These are phyloP conservation scores for Jamesozyma piceae DNA, from an alignment of 805 yeast genomes.

Conservation along the genomic window DNA sequence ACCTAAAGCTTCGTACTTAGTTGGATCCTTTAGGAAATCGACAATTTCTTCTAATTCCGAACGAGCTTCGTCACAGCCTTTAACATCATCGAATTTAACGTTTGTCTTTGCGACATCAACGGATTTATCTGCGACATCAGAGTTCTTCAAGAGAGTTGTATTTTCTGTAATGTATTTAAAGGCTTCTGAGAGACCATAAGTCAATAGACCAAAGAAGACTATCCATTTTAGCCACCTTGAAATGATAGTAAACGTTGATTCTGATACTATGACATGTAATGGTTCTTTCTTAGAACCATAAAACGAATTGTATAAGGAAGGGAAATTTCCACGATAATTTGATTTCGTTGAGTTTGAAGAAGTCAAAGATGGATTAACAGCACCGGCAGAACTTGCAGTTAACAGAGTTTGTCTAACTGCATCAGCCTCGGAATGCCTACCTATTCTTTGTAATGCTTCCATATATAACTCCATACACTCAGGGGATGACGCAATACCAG, in stretches of 20 bases:
- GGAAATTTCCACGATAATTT: slow-evolving; percentile 21
- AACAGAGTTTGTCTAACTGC: slow-evolving; percentile 44
- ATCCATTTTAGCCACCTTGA: slow-evolving; percentile 87
- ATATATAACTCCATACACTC: slow-evolving; percentile 73
- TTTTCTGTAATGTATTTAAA: slow-evolving; percentile 77
- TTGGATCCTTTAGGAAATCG: slow-evolving; percentile 93
- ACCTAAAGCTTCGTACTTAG: slow-evolving; percentile 91
- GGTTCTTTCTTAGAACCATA: slow-evolving; percentile 71
- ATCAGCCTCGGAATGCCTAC: slow-evolving; percentile 71
- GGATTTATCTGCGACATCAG: slow-evolving; percentile 66
- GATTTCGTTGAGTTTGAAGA: slow-evolving; percentile 19
- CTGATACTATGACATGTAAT: slow-evolving; percentile 86
- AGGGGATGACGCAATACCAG: slow-evolving; percentile 77
- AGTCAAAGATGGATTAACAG: slow-evolving; percentile 25
- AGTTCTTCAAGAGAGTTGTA: slow-evolving; percentile 50
- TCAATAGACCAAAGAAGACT: slow-evolving; percentile 66
- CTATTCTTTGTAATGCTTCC: slow-evolving; percentile 71
- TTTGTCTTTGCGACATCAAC: slow-evolving; percentile 78
- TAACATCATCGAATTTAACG: slow-evolving; percentile 84
- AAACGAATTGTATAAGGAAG: slow-evolving; percentile 28
- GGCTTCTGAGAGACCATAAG: slow-evolving; percentile 74
- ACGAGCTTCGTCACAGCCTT: slow-evolving; percentile 97
- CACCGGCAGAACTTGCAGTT: slow-evolving; percentile 31
- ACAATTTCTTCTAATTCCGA: slow-evolving; percentile 96
- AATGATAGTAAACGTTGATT: slow-evolving; percentile 65